Conservation (phyloP, 116 monocot species). For the Cymodocea nodosa region DNA sequence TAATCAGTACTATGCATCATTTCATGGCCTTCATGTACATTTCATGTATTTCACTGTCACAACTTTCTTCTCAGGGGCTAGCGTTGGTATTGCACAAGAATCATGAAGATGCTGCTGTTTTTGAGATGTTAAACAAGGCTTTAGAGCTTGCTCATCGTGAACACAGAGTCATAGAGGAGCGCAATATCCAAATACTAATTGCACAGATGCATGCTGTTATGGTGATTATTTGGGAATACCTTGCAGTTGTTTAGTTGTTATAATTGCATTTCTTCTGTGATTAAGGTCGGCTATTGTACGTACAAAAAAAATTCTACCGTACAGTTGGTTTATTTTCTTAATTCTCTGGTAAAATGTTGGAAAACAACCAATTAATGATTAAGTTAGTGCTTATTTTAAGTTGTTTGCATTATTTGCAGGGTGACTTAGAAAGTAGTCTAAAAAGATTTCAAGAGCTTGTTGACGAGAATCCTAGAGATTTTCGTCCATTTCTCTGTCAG, state of each 20-base stretch:
- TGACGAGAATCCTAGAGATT: slow-evolving; percentile 72
- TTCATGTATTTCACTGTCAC: too few species aligned
- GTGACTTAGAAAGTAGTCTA: slow-evolving; percentile 54
- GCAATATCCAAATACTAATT: slow-evolving; percentile 75
- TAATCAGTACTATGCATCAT: too few species aligned
- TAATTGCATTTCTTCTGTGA: not conserved
- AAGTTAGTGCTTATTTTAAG: not conserved
- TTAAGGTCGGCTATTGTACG: too few species aligned
- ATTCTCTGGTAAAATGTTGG: too few species aligned
- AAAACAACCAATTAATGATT: not conserved
- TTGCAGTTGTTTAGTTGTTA: not conserved
- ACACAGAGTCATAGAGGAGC: slow-evolving; percentile 59
- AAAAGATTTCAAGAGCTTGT: slow-evolving; percentile 51
- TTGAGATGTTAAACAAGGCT: slow-evolving; percentile 69
- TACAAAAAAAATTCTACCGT: not conserved
- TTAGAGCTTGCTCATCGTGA: slow-evolving; percentile 58
- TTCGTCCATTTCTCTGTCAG: slow-evolving; percentile 84
- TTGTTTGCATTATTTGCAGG: slow-evolving; percentile 24
- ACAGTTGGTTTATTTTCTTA: too few species aligned
- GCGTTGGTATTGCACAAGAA: slow-evolving; percentile 85
- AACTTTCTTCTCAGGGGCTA: slow-evolving; percentile 40
- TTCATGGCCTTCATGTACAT: too few species aligned
- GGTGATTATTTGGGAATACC: slow-evolving; percentile 15
- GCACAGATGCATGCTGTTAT: slow-evolving; percentile 87
- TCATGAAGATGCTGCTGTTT: slow-evolving; percentile 48